Percentiles rank a stretch among this genome's conserved stretches.
These are phyloP conservation scores for Colletotrichum higginsianum DNA, from an alignment of 2,329 filamentous ascomycete genomes.

Conservation along the genomic window DNA sequence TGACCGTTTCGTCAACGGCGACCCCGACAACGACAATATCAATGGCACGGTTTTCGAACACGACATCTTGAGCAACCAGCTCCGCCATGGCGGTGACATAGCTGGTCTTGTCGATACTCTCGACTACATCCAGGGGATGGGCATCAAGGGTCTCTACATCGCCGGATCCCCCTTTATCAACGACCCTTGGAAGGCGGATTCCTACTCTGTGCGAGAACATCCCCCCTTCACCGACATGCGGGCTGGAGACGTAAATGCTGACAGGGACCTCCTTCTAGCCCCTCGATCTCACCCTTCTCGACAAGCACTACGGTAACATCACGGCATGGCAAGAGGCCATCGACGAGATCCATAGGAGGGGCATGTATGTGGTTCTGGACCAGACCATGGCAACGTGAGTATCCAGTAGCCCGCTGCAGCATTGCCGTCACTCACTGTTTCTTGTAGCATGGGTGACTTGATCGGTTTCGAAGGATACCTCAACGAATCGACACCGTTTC, in stretches of 20 bases:
- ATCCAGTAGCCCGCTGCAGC: background rate
- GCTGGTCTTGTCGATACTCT: conserved; percentile 71
- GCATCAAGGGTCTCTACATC: conserved; percentile 74
- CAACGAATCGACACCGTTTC: conserved; percentile 71
- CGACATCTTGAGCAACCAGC: conserved; percentile 72
- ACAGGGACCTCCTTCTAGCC: conserved; percentile 48
- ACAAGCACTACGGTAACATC: conserved; percentile 74
- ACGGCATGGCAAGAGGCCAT: conserved; percentile 70
- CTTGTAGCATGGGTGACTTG: conserved; percentile 72
- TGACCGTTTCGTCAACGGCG: conserved; percentile 75
- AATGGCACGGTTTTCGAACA: conserved; percentile 74
- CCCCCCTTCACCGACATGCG: background rate
- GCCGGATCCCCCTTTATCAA: conserved; percentile 77
- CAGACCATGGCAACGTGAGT: conserved; percentile 67
- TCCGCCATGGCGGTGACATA: conserved; percentile 75
- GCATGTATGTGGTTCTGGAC: conserved; percentile 77
- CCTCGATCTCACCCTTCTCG: conserved; percentile 74
- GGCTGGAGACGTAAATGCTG: conserved; percentile 45
- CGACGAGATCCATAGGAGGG: conserved; percentile 71
- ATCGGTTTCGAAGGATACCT: conserved; percentile 74
- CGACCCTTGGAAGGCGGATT: conserved; percentile 74
- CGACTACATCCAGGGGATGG: conserved; percentile 76
- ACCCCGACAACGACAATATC: conserved; percentile 74
- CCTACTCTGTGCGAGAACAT: conserved; percentile 61
- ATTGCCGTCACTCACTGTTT: conserved; percentile 23